Conservation (phyloP, 768 basidiomycete species). For the Collybia nuda region DNA sequence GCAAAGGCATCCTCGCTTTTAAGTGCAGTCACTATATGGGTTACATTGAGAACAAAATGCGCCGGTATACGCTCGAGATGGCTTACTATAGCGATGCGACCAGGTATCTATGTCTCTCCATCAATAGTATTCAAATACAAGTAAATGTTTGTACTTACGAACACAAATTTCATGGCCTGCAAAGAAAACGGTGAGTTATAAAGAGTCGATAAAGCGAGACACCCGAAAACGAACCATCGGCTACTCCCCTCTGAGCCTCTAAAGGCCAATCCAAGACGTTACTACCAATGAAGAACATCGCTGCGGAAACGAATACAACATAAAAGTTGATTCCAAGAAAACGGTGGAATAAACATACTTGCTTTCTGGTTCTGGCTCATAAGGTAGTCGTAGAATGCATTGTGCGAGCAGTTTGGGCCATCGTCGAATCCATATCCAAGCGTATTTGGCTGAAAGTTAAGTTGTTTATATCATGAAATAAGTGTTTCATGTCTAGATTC, state of each 20-base stretch:
- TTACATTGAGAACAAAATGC: neutral
- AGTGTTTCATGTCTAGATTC: neutral
- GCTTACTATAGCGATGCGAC: conserved; percentile 56
- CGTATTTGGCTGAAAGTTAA: conserved; percentile 41
- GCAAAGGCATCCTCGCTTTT: conserved; percentile 69
- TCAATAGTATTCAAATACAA: conserved; percentile 7
- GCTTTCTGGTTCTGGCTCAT: conserved; percentile 55
- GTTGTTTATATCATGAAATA: neutral
- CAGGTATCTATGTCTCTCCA: conserved; percentile 39
- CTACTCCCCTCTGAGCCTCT: conserved; percentile 51
- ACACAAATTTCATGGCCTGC: conserved; percentile 59
- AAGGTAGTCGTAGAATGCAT: conserved; percentile 59
- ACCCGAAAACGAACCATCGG: conserved; percentile 38
- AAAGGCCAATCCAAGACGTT: conserved; percentile 57
- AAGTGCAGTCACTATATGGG: conserved; percentile 50
- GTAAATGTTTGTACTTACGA: conserved; percentile 38
- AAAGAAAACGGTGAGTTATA: neutral
- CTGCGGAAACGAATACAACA: conserved; percentile 22
- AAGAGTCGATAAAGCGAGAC: neutral
- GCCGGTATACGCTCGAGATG: neutral
- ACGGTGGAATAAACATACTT: conserved; percentile 34
- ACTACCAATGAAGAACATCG: conserved; percentile 64
- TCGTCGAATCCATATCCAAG: conserved; percentile 66
- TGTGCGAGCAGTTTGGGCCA: conserved; percentile 66
- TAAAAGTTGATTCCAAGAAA: neutral